phyloP scores from a whole-genome alignment of 352 stramenopile species.

The Globisporangium viniferum region DNA sequence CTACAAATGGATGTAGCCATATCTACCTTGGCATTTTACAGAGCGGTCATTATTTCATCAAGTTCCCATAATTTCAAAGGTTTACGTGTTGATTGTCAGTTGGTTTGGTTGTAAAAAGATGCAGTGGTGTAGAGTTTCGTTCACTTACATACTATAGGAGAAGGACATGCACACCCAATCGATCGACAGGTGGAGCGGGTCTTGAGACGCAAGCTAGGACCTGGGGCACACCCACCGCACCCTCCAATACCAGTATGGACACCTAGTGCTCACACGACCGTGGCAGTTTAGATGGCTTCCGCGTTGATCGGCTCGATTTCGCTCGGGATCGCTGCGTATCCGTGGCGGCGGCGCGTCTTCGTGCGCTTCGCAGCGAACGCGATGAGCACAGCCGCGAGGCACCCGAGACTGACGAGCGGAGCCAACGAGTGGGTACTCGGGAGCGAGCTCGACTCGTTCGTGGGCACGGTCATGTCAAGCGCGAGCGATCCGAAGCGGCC shows the following conservation, averaged over 20 bases:
- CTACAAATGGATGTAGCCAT: not conserved
- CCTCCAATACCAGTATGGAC: not conserved
- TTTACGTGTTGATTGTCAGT: not conserved
- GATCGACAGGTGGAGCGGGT: not conserved
- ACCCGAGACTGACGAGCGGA: not conserved
- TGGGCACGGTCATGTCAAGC: conserved; percentile 1
- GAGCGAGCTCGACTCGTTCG: not conserved
- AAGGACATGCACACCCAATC: not conserved
- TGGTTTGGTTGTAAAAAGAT: not conserved
- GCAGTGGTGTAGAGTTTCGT: not conserved
- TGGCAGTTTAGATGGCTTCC: not conserved
- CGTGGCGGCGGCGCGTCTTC: conserved; percentile 1
- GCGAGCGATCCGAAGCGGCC: not conserved
- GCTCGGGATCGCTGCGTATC: conserved; percentile 10
- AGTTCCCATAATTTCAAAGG: not conserved
- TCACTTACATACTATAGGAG: not conserved
- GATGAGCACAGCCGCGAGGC: not conserved
- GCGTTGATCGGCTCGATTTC: conserved; percentile 11
- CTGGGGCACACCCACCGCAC: not conserved
- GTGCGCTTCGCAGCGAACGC: conserved; percentile 7
- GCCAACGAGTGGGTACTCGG: not conserved
- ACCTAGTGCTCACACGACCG: not conserved
- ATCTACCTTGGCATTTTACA: not conserved
- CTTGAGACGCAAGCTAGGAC: not conserved
- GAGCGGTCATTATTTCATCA: not conserved